A percentile compares a stretch with the other conserved stretches of the same genome.
phyloP scores from a whole-genome alignment of 306 rosid genomes.

The Macrotyloma uniflorum region DNA sequence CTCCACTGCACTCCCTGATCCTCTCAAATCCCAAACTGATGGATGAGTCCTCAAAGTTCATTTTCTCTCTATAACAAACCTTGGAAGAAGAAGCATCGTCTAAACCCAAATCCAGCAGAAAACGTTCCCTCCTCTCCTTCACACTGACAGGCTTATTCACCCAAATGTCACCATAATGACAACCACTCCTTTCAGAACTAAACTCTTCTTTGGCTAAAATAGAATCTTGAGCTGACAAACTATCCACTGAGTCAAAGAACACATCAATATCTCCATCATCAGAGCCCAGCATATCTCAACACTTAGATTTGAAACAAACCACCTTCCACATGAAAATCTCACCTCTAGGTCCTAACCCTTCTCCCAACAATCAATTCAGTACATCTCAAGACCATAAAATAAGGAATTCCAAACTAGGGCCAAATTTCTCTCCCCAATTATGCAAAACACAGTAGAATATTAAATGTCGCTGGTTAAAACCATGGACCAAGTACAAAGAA shows the following conservation, averaged over 20 bases:
- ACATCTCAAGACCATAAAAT: constrained; percentile 35
- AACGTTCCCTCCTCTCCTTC: constrained; percentile 55
- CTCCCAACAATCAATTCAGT: constrained; percentile 30
- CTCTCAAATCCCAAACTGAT: constrained; percentile 44
- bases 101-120: constrained; percentile 58
- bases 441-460: constrained; percentile 41
- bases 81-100: constrained; percentile 38
- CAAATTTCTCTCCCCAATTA: constrained; percentile 51
- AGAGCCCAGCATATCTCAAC: constrained; percentile 68
- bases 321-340: constrained; percentile 55
- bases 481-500: constrained; percentile 50
- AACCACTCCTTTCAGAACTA: constrained; percentile 21
- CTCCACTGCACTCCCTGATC: constrained; percentile 51
- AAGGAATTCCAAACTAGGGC: constrained; percentile 50
- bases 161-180: constrained; percentile 54
- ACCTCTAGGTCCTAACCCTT: constrained; percentile 32
- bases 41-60: constrained; percentile 26
- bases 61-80: constrained; percentile 36
- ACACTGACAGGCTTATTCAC: constrained; percentile 66
- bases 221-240: constrained; percentile 50
- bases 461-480: constrained; percentile 35
- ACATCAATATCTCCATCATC: constrained; percentile 51
- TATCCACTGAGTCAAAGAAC: constrained; percentile 72
- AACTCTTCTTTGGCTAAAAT: constrained; percentile 39
- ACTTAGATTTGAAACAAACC: constrained; percentile 30